Evolutionary conservation across 108 stramenopile genomes (phyloP).

Genomic region (Nitzschia palea): DNA sequence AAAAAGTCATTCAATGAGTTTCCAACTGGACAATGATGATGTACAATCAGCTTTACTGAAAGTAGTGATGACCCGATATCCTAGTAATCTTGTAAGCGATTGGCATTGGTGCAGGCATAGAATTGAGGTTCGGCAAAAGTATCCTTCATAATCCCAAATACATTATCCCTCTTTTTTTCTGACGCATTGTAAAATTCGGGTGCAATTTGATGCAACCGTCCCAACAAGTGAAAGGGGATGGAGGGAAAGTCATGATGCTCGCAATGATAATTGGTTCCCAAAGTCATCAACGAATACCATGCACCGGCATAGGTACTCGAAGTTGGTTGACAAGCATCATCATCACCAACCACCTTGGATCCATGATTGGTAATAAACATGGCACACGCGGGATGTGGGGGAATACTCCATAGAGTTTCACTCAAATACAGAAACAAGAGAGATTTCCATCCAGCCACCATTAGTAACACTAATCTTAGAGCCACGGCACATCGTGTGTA

Average conservation of each 20-base stretch:
- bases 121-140: conserved; percentile 69
- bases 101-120: conserved; percentile 78
- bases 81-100: neutral
- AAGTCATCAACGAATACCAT: conserved; percentile 69
- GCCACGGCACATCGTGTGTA: conserved; percentile 61
- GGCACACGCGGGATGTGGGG: conserved; percentile 80
- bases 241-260: conserved; percentile 89
- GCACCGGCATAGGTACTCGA: conserved; percentile 68
- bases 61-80: no score
- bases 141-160: conserved; percentile 57
- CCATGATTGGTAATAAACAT: conserved; percentile 86
- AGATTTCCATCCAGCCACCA: conserved; percentile 63
- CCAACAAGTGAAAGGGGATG: conserved; percentile 68
- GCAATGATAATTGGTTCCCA: conserved; percentile 79
- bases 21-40: no score
- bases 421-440: conserved; percentile 63
- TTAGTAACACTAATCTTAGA: conserved; percentile 42
- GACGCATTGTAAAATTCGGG: conserved; percentile 64
- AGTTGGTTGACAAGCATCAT: conserved; percentile 45
- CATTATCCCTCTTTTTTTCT: conserved; percentile 35
- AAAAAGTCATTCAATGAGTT: no score
- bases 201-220: conserved; percentile 59
- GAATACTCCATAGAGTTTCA: conserved; percentile 75
- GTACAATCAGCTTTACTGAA: no score
- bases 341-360: conserved; percentile 20